phyloP scores from a whole-genome alignment of 2,329 filamentous ascomycete genomes.

The Pestalotiopsis sp. region DNA sequence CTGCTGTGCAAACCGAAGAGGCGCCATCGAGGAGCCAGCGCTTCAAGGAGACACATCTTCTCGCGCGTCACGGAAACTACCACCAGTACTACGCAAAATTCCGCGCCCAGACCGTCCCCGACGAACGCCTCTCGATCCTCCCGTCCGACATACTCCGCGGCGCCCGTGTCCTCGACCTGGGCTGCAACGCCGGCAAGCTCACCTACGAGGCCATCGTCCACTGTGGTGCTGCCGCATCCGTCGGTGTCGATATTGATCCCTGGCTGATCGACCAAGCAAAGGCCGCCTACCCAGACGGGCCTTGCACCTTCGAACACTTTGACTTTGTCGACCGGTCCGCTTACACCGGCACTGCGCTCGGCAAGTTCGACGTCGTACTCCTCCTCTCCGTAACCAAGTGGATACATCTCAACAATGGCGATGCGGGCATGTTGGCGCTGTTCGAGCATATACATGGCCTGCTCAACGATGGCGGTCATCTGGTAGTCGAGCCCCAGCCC shows the following conservation, averaged over 20 bases:
- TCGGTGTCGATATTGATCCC: constrained; percentile 15
- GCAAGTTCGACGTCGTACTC: constrained; percentile 13
- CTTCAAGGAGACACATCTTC: constrained; percentile 8
- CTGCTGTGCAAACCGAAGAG: not conserved
- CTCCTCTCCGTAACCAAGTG: constrained; percentile 16
- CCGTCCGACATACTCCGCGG: constrained; percentile 10
- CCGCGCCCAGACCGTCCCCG: constrained; percentile 13
- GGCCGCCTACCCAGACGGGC: constrained; percentile 12
- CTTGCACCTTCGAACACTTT: constrained; percentile 13
- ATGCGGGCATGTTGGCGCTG: constrained; percentile 12
- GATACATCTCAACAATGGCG: constrained; percentile 15
- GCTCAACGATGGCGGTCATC: constrained; percentile 9
- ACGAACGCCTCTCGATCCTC: constrained; percentile 14
- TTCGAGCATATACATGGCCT: constrained; percentile 11
- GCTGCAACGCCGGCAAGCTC: constrained; percentile 15
- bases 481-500: constrained; percentile 15
- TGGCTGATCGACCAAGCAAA: constrained; percentile 15
- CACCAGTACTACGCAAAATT: constrained; percentile 16
- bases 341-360: constrained; percentile 11
- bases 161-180: constrained; percentile 13
- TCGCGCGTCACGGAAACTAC: constrained; percentile 15
- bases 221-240: constrained; percentile 9
- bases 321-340: constrained; percentile 12
- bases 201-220: constrained; percentile 11
- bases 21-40: constrained; percentile 7